Evolutionary conservation across 2,329 filamentous ascomycete species (phyloP).

Genomic region (Venturia aucupariae): DNA sequence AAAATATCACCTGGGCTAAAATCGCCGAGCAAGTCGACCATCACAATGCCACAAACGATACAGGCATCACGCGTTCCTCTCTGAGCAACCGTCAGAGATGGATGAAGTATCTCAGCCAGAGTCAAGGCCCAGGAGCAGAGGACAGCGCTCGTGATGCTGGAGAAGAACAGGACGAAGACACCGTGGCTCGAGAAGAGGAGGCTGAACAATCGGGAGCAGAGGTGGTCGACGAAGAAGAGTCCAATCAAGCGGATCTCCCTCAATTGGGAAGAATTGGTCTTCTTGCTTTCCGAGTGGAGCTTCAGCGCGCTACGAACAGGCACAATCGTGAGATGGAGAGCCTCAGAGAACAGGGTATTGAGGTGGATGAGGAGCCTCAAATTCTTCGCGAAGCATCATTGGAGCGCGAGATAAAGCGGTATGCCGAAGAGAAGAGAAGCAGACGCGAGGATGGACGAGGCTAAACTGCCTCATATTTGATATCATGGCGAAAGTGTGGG

Average conservation of each 20-base stretch:
- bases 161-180: background rate
- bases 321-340: background rate
- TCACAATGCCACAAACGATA: background rate
- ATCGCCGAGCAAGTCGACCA: background rate
- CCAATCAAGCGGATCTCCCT: background rate
- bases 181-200: background rate
- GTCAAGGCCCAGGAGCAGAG: background rate
- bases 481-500: background rate
- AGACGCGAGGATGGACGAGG: background rate
- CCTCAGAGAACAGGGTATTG: background rate
- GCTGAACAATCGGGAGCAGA: background rate
- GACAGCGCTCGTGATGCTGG: background rate
- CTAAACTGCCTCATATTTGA: background rate
- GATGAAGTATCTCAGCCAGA: background rate
- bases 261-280: background rate
- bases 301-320: background rate
- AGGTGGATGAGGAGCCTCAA: background rate
- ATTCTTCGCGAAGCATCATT: background rate
- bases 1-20: background rate
- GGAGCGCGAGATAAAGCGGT: background rate
- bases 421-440: background rate
- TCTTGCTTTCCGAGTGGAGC: background rate
- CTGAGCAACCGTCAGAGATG: background rate
- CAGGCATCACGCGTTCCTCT: background rate
- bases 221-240: background rate